Conservation (phyloP, 345 rosid genomes). For the Linum tenue region DNA sequence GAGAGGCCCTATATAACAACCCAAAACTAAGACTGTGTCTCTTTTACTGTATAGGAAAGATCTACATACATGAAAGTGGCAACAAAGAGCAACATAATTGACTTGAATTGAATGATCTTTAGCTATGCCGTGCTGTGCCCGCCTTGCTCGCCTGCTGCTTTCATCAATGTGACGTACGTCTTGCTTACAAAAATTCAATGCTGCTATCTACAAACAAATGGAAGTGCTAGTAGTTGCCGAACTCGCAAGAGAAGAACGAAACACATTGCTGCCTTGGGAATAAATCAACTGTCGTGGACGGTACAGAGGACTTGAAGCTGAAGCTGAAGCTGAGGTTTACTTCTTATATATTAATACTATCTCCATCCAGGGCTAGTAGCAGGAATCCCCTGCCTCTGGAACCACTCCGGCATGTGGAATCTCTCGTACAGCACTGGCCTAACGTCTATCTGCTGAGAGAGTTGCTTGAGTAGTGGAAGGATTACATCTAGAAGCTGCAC, state of each 20-base stretch:
- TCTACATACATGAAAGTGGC: no score
- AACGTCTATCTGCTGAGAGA: constrained; percentile 10
- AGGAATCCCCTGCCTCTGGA: constrained; percentile 4
- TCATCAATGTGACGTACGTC: no score
- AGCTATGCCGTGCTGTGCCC: no score
- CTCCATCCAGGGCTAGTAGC: not conserved
- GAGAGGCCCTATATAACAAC: no score
- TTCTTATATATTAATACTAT: no score
- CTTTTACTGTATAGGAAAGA: no score
- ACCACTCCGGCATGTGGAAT: constrained; percentile 23
- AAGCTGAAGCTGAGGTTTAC: not conserved
- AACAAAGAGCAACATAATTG: no score
- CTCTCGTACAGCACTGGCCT: constrained; percentile 13
- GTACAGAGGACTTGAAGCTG: not conserved
- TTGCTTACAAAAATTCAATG: not conserved
- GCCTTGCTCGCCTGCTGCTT: no score
- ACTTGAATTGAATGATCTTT: no score
- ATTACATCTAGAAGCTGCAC: constrained; percentile 14
- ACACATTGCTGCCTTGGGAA: not conserved
- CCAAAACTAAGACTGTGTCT: no score
- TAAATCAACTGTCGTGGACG: not conserved
- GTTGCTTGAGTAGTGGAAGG: constrained; percentile 17
- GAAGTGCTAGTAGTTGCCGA: not conserved
- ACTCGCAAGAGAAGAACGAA: not conserved
- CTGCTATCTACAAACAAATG: not conserved